Evolutionary conservation across 306 rosid species (phyloP).

Genomic region (Vigna mungo): DNA sequence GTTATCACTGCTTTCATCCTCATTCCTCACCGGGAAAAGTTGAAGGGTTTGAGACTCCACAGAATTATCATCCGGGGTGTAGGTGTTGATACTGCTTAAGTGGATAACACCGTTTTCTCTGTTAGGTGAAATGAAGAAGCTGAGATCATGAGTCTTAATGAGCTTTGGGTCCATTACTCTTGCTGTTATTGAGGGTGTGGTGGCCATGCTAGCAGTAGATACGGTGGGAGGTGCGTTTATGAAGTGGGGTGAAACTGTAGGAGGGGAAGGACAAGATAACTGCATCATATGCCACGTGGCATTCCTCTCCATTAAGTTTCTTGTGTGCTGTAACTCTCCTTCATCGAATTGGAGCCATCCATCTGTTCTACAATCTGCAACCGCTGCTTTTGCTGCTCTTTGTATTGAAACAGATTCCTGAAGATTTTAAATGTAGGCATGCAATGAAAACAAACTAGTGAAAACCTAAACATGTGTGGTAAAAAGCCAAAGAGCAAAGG

Average conservation of each 20-base stretch:
- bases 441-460: slow-evolving; percentile 37
- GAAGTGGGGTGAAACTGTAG: slow-evolving; percentile 33
- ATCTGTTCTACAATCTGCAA: slow-evolving; percentile 65
- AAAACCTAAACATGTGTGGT: slow-evolving; percentile 37
- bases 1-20: slow-evolving; percentile 33
- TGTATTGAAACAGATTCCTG: slow-evolving; percentile 82
- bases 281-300: slow-evolving; percentile 91
- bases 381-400: slow-evolving; percentile 56
- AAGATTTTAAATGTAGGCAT: slow-evolving; percentile 36
- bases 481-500: slow-evolving; percentile 31
- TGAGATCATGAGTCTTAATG: slow-evolving; percentile 57
- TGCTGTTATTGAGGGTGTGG: slow-evolving; percentile 38
- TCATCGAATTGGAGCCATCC: slow-evolving; percentile 82
- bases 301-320: slow-evolving; percentile 74
- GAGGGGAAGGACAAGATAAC: slow-evolving; percentile 54
- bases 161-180: slow-evolving; percentile 59
- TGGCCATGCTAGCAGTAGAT: slow-evolving; percentile 37
- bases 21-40: slow-evolving; percentile 78
- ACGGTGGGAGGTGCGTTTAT: slow-evolving; percentile 51
- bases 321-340: slow-evolving; percentile 68
- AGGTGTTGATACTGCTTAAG: slow-evolving; percentile 33
- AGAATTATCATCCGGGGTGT: slow-evolving; percentile 18
- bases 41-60: slow-evolving; percentile 82
- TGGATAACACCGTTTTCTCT: slow-evolving; percentile 41
- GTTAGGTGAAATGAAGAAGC: slow-evolving; percentile 58